Percentiles rank a stretch among this genome's conserved stretches.
phyloP scores from a whole-genome alignment of 495 filamentous ascomycete species.

The Tetracladium marchalianum region DNA sequence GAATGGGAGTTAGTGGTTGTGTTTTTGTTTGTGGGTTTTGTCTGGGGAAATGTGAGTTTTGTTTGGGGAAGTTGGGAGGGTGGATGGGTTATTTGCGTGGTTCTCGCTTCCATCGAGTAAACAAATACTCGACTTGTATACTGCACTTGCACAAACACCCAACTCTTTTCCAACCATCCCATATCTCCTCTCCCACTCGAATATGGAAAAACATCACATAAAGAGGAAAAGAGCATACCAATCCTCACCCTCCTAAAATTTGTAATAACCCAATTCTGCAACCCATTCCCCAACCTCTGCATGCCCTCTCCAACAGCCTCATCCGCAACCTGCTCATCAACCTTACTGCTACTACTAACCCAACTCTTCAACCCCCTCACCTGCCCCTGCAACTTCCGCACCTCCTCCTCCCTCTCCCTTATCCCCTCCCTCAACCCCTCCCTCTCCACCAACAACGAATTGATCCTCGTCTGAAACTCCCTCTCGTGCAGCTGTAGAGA shows the following conservation, averaged over 20 bases:
- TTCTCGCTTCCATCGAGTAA: not conserved
- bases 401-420: conserved; percentile 31
- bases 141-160: no score
- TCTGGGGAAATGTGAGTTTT: not conserved
- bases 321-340: conserved; percentile 40
- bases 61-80: not conserved
- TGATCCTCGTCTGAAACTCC: conserved; percentile 19
- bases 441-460: conserved; percentile 25
- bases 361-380: conserved; percentile 44
- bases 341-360: conserved; percentile 38
- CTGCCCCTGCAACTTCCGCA: conserved; percentile 31
- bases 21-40: not conserved
- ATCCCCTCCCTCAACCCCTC: conserved; percentile 31
- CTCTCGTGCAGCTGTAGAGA: conserved; percentile 24
- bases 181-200: no score
- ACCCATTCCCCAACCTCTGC: conserved; percentile 38
- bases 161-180: no score
- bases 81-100: no score
- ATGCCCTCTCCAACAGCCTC: conserved; percentile 40
- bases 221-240: conserved; percentile 25
- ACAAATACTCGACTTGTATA: not conserved
- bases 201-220: not conserved
- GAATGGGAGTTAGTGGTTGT: conserved; percentile 6
- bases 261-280: conserved; percentile 50
- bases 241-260: conserved; percentile 42